These are phyloP conservation scores for Boletus reticulatus DNA, from an alignment of 768 basidiomycete genomes.

Conservation along the genomic window DNA sequence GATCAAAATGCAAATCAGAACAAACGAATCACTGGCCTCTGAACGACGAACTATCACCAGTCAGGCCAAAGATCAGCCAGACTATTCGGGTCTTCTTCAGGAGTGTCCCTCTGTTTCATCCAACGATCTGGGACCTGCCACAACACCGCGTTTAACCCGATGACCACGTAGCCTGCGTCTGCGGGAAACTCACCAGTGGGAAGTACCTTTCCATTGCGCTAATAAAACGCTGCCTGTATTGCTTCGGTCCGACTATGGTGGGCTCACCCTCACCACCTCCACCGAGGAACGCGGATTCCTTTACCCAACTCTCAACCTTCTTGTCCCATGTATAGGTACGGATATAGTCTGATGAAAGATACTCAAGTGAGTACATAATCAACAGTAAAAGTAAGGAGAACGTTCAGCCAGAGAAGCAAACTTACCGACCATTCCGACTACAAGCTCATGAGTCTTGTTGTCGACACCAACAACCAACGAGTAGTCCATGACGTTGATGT, in stretches of 20 bases:
- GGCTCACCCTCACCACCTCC: slow-evolving; percentile 84
- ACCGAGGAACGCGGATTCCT: slow-evolving; percentile 89
- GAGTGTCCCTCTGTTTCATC: slow-evolving; percentile 82
- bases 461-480: slow-evolving; percentile 97
- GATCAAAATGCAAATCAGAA: slow-evolving; percentile 1
- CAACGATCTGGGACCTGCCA: slow-evolving; percentile 81
- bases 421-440: slow-evolving; percentile 95
- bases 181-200: slow-evolving; percentile 57
- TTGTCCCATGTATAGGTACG: slow-evolving; percentile 99
- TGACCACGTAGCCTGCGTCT: neutral
- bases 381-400: neutral
- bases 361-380: slow-evolving; percentile 1
- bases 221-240: slow-evolving; percentile 86
- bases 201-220: slow-evolving; percentile 91
- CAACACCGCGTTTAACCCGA: neutral
- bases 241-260: slow-evolving; percentile 94
- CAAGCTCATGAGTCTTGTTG: slow-evolving; percentile 81
- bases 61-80: slow-evolving; percentile 63
- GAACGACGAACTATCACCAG: slow-evolving; percentile 38
- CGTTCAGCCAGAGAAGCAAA: slow-evolving; percentile 5
- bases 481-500: slow-evolving; percentile 98
- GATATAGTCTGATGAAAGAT: slow-evolving; percentile 68
- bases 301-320: slow-evolving; percentile 97
- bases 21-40: neutral
- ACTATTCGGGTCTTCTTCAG: slow-evolving; percentile 67